These are phyloP conservation scores for Podaxis sp. DNA, from an alignment of 768 basidiomycete genomes.

Conservation along the genomic window DNA sequence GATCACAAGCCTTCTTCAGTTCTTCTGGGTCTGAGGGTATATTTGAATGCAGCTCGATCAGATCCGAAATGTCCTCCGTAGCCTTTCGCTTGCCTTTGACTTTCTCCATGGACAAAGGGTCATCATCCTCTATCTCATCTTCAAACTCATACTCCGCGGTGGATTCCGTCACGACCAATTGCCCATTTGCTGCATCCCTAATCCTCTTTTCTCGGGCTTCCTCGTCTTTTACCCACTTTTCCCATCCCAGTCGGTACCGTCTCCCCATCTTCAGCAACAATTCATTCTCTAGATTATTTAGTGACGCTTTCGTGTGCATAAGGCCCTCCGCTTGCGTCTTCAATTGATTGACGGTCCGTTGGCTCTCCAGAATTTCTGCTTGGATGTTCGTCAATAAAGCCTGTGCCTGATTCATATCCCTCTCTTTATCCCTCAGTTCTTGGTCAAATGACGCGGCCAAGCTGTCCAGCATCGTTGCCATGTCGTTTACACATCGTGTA, in stretches of 20 bases:
- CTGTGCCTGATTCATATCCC: slow-evolving; percentile 86
- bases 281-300: slow-evolving; percentile 61
- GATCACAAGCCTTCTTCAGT: slow-evolving; percentile 51
- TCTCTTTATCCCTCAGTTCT: slow-evolving; percentile 87
- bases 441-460: slow-evolving; percentile 88
- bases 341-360: slow-evolving; percentile 68
- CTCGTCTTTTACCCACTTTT: slow-evolving; percentile 89
- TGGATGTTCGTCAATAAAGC: slow-evolving; percentile 83
- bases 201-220: slow-evolving; percentile 70
- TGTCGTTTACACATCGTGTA: slow-evolving; percentile 79
- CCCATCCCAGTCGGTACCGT: slow-evolving; percentile 83
- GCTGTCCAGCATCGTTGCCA: slow-evolving; percentile 81
- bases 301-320: slow-evolving; percentile 48
- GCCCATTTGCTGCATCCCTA: slow-evolving; percentile 57
- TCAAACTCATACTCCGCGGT: slow-evolving; percentile 39
- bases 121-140: slow-evolving; percentile 42
- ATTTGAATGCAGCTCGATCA: slow-evolving; percentile 52
- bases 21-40: slow-evolving; percentile 55
- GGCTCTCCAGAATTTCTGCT: slow-evolving; percentile 84
- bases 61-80: slow-evolving; percentile 60
- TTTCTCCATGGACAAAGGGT: slow-evolving; percentile 36
- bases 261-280: slow-evolving; percentile 74
- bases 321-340: slow-evolving; percentile 66
- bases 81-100: slow-evolving; percentile 54
- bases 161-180: slow-evolving; percentile 40